Base-by-base conservation (phyloP, 306 rosid species). In the Cucumis sativus region DNA sequence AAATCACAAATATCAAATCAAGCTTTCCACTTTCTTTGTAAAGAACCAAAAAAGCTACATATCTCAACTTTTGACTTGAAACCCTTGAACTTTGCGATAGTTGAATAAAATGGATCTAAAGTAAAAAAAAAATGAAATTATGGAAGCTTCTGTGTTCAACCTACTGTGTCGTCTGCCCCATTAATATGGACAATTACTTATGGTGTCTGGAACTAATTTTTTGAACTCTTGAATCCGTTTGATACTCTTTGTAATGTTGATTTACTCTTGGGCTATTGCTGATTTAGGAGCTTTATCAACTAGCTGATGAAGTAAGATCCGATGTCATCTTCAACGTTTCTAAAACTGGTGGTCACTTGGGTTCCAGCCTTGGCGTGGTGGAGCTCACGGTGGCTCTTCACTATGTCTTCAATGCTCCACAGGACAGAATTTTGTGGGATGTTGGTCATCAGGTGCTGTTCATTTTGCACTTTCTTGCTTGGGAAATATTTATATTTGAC, bases 301-400 rank as follows among this genome's bases (percentile, higher is more conserved):
- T 96, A 4, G 80, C 98, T 10, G 99, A 96, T 81, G 98, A 96
- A 80, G 78, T 96, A 33, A 87, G 98, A 75, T 96, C 97, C 23
- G 99, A 96, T 83, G 96, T 96, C 60, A 92, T 96, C 84, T 92
- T 96, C 85, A 92, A 90, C 47, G 99, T 96, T 81, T 92, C 97
- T 1, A 92, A 85, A 84, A 96, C 99, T 28, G 99, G 99, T n/a
- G 99, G 98, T 17, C 99, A 96, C 85, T 62, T 92, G 21, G 99
- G 99, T 35, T 96, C 99, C 57, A 92, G 96, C 85, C 93, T 92
- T 67, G 99, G 99, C 80, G 97, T 95, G 49, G 97, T 95, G 11
- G 97, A 95, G 84, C 97, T 92, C 78, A 92, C 99, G 67, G 97
- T 95, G 78, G 99, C 99, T 63, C 97, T 95, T 58, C 99, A 92